A percentile compares a stretch with the other conserved stretches of the same genome.
phyloP scores from a whole-genome alignment of 257 asterid genomes.

The Linderniella brevidens region DNA sequence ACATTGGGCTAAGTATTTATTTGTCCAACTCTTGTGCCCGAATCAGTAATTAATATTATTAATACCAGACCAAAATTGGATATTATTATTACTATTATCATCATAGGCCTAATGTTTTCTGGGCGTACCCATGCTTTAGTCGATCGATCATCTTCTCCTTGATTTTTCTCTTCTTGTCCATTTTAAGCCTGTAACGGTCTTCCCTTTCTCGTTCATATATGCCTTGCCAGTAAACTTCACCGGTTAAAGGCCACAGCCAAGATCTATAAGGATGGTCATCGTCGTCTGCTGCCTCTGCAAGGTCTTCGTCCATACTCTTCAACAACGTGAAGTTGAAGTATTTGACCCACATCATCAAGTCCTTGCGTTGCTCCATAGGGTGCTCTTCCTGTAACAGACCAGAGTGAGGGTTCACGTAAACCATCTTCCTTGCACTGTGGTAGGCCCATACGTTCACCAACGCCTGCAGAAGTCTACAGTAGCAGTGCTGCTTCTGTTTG shows the following conservation, averaged over 20 bases:
- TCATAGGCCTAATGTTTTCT: conserved; percentile 42
- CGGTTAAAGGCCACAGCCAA: conserved; percentile 96
- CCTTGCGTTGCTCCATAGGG: conserved; percentile 54
- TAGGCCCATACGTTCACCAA: conserved; percentile 94
- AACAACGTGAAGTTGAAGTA: conserved; percentile 49
- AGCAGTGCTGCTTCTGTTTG: conserved; percentile 72
- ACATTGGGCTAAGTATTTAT: too few species aligned
- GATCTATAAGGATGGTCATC: conserved; percentile 54
- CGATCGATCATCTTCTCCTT: conserved; percentile 67
- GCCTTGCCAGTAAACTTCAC: conserved; percentile 95
- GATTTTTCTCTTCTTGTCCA: conserved; percentile 86
- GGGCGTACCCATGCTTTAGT: conserved; percentile 66
- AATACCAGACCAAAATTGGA: too few species aligned
- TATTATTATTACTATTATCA: too few species aligned
- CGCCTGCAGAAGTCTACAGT: conserved; percentile 67
- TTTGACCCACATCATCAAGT: conserved; percentile 77
- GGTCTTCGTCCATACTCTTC: conserved; percentile 92
- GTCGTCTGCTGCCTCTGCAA: conserved; percentile 95
- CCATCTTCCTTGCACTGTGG: conserved; percentile 77
- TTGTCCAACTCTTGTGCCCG: too few species aligned
- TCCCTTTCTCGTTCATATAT: conserved; percentile 84
- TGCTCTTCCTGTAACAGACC: conserved; percentile 71
- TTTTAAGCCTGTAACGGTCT: conserved; percentile 72
- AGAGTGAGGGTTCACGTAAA: conserved; percentile 62
- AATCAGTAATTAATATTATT: too few species aligned